Base-by-base conservation (phyloP, 1,284 basidiomycete species). In the Neonothopanus nambi region DNA sequence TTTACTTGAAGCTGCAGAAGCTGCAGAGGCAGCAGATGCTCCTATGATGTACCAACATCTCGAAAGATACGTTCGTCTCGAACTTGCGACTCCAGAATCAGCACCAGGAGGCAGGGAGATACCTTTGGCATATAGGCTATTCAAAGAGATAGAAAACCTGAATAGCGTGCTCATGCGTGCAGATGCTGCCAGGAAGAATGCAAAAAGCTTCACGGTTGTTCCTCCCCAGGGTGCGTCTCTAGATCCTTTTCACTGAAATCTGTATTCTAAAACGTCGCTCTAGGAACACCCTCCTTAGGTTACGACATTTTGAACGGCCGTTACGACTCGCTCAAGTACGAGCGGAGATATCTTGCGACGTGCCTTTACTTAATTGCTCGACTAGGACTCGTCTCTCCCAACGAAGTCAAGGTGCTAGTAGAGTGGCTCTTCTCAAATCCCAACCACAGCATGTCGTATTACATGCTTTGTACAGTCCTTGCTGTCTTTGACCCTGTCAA, bases 401-500 rank as follows among this genome's bases (percentile, higher is more conserved):
- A 70, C 51, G 87, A 91, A 59, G 67, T 91, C 24, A 79, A 81
- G 57, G 70, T 70, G 44, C 70, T 87, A 37, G 69, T 89, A 17
- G 83, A 88, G 50, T 90, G 88, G 86, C 74, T 91, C 6, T 71
- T 79, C 11, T 64, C 70, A 17, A 81, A 85, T 54, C 75, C 83
- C 12, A 80, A 80, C 49, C 86, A 92, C 57, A 67, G 83, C 18
- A 80, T 91, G 70, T 79, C 81, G 1, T 82, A 82, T 67, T 91
- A 93, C 68, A 65, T 93, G 52, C 79, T 95, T 49, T 78, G 85
- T 1, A 70, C 89, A 5, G 65, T 87, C 33, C 79, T 93, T 42
- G 77, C 80, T 39, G 78, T 82, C 1, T 81, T 95, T 58, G 88
- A 93, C 60, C 74, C 85, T 1, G 79, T 82, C 21, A 81, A 88